Conservation (phyloP, 1,139 yeast genomes). For the Yamadazyma blattariae region DNA sequence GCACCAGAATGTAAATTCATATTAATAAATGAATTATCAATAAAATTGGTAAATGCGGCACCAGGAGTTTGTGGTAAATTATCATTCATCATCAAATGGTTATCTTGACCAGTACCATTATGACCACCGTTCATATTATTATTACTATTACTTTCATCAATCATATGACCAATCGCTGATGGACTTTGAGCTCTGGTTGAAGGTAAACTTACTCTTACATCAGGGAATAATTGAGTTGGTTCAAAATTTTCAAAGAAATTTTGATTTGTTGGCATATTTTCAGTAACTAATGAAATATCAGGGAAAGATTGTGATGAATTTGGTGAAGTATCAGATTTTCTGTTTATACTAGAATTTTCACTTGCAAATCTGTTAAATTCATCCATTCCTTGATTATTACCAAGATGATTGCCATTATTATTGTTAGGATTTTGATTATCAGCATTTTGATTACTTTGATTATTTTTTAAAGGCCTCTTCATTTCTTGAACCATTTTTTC, state of each 20-base stretch:
- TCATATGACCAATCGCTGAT: conserved; percentile 5
- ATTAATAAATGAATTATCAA: conserved; percentile 42
- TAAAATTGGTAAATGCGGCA: conserved; percentile 35
- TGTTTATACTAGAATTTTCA: neutral
- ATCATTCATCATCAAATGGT: conserved; percentile 4
- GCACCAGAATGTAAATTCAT: conserved; percentile 45
- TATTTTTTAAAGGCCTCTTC: conserved; percentile 14
- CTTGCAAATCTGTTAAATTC: neutral
- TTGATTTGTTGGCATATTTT: conserved; percentile 37
- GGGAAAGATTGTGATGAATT: conserved; percentile 43
- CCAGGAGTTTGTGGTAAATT: conserved; percentile 29
- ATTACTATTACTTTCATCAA: neutral
- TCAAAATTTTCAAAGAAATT: conserved; percentile 47
- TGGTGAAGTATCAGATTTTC: conserved; percentile 32
- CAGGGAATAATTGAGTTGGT: conserved; percentile 50
- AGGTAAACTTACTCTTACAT: conserved; percentile 30
- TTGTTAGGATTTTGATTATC: conserved; percentile 1
- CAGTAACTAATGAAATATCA: conserved; percentile 47
- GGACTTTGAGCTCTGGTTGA: conserved; percentile 38
- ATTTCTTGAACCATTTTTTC: conserved; percentile 34
- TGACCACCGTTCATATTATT: no score
- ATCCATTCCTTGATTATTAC: neutral
- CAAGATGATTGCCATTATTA: no score
- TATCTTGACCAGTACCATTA: conserved; percentile 4
- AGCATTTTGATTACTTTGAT: neutral